Percentiles rank a stretch among this genome's conserved stretches.
These are phyloP conservation scores for Sporisorium scitamineum DNA, from an alignment of 1,284 basidiomycete genomes.

Conservation along the genomic window DNA sequence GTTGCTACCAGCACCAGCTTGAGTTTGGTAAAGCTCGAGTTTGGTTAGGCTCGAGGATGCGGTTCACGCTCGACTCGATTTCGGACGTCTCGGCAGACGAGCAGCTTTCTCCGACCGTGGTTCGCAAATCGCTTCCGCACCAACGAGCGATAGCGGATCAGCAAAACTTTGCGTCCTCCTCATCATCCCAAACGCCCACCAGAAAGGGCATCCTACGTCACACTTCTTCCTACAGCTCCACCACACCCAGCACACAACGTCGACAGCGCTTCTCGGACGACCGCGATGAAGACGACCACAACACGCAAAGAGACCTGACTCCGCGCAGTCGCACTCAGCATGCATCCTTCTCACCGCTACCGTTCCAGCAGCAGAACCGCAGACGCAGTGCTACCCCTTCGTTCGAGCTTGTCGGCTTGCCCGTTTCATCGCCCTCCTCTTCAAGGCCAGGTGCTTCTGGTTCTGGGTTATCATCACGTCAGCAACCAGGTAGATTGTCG, in stretches of 20 bases:
- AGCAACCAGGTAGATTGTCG: not conserved
- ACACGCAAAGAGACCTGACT: slow-evolving; percentile 1
- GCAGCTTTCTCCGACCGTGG: slow-evolving; percentile 19
- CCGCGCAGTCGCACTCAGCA: not conserved
- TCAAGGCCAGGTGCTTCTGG: slow-evolving; percentile 1
- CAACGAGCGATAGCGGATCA: slow-evolving; percentile 9
- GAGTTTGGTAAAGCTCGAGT: not conserved
- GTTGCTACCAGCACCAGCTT: not conserved
- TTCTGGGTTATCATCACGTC: slow-evolving; percentile 4
- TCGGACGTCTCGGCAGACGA: slow-evolving; percentile 42
- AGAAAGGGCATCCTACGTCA: slow-evolving; percentile 42
- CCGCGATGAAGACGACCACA: not conserved
- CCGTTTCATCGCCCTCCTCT: slow-evolving; percentile 21
- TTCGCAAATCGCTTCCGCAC: slow-evolving; percentile 29
- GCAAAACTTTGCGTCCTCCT: slow-evolving; percentile 30
- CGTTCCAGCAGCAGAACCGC: slow-evolving; percentile 22
- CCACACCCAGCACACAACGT: slow-evolving; percentile 14
- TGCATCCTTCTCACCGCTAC: not conserved
- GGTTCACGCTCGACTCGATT: slow-evolving; percentile 39
- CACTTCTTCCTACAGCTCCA: slow-evolving; percentile 21
- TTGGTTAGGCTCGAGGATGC: slow-evolving; percentile 10
- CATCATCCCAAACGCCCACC: slow-evolving; percentile 20
- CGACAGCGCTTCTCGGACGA: slow-evolving; percentile 20
- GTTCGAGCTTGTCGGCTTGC: slow-evolving; percentile 40
- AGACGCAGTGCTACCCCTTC: slow-evolving; percentile 33